Percentiles rank a stretch among this genome's conserved stretches.
phyloP scores from a whole-genome alignment of 495 filamentous ascomycete genomes.

The Penicillium goetzii region DNA sequence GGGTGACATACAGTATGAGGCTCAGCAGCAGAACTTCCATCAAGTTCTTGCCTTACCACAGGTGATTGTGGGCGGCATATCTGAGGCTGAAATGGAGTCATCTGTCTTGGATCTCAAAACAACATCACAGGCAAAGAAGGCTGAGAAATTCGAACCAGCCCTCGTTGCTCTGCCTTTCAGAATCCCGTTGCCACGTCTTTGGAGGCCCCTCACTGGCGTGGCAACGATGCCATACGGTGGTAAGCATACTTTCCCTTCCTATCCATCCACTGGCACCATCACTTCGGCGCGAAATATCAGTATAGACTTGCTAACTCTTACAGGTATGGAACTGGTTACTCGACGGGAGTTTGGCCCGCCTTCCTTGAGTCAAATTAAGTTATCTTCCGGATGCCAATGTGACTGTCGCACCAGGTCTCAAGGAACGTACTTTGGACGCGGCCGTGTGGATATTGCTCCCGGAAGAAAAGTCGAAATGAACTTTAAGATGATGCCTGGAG shows the following conservation, averaged over 20 bases:
- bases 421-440: neutral
- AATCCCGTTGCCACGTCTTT: neutral
- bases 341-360: neutral
- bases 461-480: slow-evolving; percentile 13
- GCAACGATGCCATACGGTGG: neutral
- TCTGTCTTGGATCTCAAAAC: neutral
- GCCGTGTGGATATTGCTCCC: slow-evolving; percentile 7
- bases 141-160: neutral
- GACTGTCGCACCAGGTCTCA: neutral
- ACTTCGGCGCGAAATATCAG: neutral
- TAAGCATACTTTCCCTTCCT: neutral
- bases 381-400: slow-evolving; percentile 8
- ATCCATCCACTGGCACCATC: neutral
- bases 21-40: neutral
- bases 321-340: neutral
- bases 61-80: neutral
- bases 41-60: neutral
- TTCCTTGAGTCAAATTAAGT: neutral
- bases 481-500: slow-evolving; percentile 9
- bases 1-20: neutral
- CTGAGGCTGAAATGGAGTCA: neutral
- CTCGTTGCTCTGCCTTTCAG: neutral
- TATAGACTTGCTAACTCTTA: neutral
- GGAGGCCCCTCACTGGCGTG: neutral
- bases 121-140: neutral